These are phyloP conservation scores for Gracilaria caudata DNA, from an alignment of 23 red algal species.

Conservation along the genomic window DNA sequence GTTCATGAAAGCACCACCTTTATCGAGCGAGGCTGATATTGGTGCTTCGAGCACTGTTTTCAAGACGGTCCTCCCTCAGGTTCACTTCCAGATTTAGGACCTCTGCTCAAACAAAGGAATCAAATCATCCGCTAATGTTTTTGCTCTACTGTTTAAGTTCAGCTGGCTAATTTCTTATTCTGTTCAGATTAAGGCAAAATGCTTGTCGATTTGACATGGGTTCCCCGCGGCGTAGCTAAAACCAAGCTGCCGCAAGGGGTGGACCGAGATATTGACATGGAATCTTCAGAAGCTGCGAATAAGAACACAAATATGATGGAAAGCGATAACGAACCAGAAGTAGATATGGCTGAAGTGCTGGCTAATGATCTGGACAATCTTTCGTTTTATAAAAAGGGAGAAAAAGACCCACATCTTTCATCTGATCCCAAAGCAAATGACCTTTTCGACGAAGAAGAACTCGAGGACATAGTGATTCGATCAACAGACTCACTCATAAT, in stretches of 20 bases:
- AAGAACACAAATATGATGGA: constrained; percentile 27
- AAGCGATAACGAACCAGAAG: constrained; percentile 22
- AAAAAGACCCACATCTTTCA: constrained; percentile 65
- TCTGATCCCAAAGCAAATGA: constrained; percentile 42
- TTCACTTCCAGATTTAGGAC: too few relatives aligned
- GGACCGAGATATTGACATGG: constrained; percentile 47
- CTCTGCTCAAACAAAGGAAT: too few relatives aligned
- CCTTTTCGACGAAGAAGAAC: constrained; percentile 79
- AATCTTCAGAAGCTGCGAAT: background rate
- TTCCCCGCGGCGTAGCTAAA: constrained; percentile 56
- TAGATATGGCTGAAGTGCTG: constrained; percentile 73
- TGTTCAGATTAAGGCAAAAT: background rate
- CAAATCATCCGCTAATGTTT: background rate
- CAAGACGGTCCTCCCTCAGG: background rate
- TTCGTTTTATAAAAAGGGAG: constrained; percentile 52
- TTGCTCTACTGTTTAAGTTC: background rate
- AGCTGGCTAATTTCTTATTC: background rate
- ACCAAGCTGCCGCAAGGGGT: constrained; percentile 55
- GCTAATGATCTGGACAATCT: constrained; percentile 69
- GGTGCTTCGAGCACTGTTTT: background rate
- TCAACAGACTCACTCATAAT: constrained; percentile 77
- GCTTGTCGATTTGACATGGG: constrained; percentile 55
- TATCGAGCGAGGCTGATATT: background rate
- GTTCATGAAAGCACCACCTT: too few relatives aligned
- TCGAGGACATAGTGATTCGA: constrained; percentile 72